phyloP scores from a whole-genome alignment of 805 yeast species.

The Kregervanrija pseudodelftensis region DNA sequence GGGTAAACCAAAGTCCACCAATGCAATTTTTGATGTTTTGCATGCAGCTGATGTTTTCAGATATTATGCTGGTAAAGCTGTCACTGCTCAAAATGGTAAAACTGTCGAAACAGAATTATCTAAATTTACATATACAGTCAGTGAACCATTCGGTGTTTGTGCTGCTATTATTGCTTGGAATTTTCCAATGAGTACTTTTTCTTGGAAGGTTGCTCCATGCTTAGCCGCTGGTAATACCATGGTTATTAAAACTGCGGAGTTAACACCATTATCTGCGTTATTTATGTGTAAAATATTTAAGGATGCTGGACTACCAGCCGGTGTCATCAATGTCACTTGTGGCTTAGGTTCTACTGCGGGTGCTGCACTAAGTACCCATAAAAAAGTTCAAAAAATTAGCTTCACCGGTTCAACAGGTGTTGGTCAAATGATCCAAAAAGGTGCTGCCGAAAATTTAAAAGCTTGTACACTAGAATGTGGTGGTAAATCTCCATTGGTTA shows the following conservation, averaged over 20 bases:
- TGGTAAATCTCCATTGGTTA: slow-evolving; percentile 91
- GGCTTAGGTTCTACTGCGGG: slow-evolving; percentile 60
- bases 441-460: slow-evolving; percentile 79
- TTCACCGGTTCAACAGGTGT: slow-evolving; percentile 64
- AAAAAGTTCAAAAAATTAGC: slow-evolving; percentile 53
- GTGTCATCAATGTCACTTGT: slow-evolving; percentile 55
- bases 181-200: slow-evolving; percentile 60
- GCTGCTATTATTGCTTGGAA: slow-evolving; percentile 72
- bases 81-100: slow-evolving; percentile 53
- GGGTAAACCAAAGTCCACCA: slow-evolving; percentile 48
- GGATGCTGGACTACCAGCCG: slow-evolving; percentile 59
- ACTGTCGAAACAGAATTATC: slow-evolving; percentile 52
- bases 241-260: slow-evolving; percentile 57
- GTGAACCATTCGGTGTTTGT: slow-evolving; percentile 65
- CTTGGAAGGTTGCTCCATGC: slow-evolving; percentile 67
- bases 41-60: slow-evolving; percentile 50
- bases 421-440: slow-evolving; percentile 76
- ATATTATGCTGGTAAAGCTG: slow-evolving; percentile 72
- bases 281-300: slow-evolving; percentile 44
- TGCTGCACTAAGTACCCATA: slow-evolving; percentile 50
- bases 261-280: slow-evolving; percentile 61
- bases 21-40: slow-evolving; percentile 53
- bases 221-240: slow-evolving; percentile 60
- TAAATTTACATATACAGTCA: slow-evolving; percentile 54
- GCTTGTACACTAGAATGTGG: slow-evolving; percentile 93